phyloP scores from a whole-genome alignment of 2,329 filamentous ascomycete species.

The Pseudocercospora ulei region DNA sequence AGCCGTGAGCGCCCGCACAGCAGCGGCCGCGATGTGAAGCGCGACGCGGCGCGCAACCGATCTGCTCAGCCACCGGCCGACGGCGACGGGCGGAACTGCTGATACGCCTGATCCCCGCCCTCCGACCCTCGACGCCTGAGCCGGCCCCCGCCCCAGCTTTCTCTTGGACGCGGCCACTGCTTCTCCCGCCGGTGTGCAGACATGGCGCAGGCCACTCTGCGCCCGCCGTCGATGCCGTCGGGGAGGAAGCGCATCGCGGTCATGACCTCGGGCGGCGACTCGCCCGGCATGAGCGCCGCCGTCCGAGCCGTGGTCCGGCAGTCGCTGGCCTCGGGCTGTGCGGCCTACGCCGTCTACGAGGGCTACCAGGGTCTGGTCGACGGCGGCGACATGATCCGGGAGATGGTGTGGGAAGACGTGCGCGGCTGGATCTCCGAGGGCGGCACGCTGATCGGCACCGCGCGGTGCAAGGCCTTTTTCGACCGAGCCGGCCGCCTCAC shows the following conservation, averaged over 20 bases:
- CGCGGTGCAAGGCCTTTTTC: conserved; percentile 84
- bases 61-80: no score
- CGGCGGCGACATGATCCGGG: conserved; percentile 75
- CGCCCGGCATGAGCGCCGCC: conserved; percentile 87
- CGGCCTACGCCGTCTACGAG: conserved; percentile 56
- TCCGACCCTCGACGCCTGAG: no score
- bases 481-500: conserved; percentile 72
- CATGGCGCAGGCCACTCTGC: conserved; percentile 31
- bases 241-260: conserved; percentile 63
- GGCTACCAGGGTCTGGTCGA: conserved; percentile 92
- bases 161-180: background rate
- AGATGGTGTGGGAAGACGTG: conserved; percentile 87
- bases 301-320: conserved; percentile 86
- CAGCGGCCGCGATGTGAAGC: no score
- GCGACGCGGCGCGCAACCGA: no score
- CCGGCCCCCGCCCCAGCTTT: no score
- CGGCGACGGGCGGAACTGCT: no score
- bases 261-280: conserved; percentile 91
- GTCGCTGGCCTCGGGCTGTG: conserved; percentile 62
- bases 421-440: conserved; percentile 89
- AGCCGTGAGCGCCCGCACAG: no score
- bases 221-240: conserved; percentile 27
- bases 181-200: no score
- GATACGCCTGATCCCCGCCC: no score
- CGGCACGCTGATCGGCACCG: conserved; percentile 91